Evolutionary conservation across 1,284 basidiomycete species (phyloP), one percentile per base, ranked within the genome.

Genomic region (Ganoderma lingzhi): DNA sequence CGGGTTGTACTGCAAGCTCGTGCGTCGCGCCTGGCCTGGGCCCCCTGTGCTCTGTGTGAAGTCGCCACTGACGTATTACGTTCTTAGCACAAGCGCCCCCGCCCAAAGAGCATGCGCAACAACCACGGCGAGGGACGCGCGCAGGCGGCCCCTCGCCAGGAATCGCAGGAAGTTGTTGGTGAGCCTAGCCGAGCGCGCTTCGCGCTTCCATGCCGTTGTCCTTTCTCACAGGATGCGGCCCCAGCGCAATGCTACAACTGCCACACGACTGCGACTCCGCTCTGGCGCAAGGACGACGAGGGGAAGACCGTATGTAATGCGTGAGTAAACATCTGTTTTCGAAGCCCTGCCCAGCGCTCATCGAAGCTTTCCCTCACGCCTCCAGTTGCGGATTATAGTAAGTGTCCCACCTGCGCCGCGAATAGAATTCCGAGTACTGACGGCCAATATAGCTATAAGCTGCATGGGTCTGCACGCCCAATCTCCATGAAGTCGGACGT

Each of bases 221-320:
- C 45, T 51, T 68, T 69, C 69, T 70, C 70, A 66, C 67, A 44
- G 51, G 76, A 76, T 76, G 74, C 75, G 74, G 73, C 23, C 58
- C 73, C 81, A 84, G 93, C 92, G 5, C 92, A 93, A 83, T 96
- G 94, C 82, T 94, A 93, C 81, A 96, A 96, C 77, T 96, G 94
- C 82, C 92, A 94, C 76, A 96, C 94, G 28, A 95, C 93, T 3
- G 93, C 94, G 30, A 96, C 94, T 4, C 95, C 94, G n/a, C 86
- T 96, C 45, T 96, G 94, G 94, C 86, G 95, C 73, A 95, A 95
- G 80, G 94, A 96, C 77, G 94, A 95, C 75, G 94, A 96, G 78
- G 95, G 95, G 67, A 95, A 95, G 84, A 95, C 94, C 1, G 93
- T 96, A 62, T 96, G 95, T 84, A 96, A 96, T 76, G 95, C 94